These are phyloP conservation scores for Xylaria scruposa DNA, from an alignment of 495 filamentous ascomycete species.

Conservation along the genomic window DNA sequence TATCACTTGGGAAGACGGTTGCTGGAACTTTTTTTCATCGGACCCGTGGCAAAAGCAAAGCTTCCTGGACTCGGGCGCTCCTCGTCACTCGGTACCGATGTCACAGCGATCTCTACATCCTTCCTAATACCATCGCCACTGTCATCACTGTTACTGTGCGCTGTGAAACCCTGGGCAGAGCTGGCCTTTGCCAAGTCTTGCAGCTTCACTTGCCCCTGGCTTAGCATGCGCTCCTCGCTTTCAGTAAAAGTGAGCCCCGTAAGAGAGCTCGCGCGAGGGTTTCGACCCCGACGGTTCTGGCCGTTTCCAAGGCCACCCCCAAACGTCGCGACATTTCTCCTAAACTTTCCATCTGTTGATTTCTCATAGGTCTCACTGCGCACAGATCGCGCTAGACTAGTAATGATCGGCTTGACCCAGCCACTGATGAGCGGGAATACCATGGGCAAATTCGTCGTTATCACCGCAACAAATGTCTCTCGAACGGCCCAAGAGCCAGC, in stretches of 20 bases:
- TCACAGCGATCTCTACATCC: conserved; percentile 24
- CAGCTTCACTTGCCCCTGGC: conserved; percentile 38
- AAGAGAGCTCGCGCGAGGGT: conserved; percentile 32
- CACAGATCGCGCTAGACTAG: neutral
- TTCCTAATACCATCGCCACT: conserved; percentile 21
- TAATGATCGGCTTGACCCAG: conserved; percentile 43
- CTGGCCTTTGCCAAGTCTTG: conserved; percentile 31
- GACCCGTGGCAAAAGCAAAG: conserved; percentile 12
- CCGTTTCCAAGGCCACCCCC: neutral
- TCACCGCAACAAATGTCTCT: conserved; percentile 59
- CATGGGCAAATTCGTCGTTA: conserved; percentile 62
- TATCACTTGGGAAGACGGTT: conserved; percentile 1
- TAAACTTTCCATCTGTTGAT: conserved; percentile 4
- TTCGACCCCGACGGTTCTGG: conserved; percentile 2
- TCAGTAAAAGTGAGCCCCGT: conserved; percentile 47
- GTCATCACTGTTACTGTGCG: conserved; percentile 17
- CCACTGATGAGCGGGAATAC: conserved; percentile 56
- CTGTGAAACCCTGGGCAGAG: neutral
- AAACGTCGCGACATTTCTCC: conserved; percentile 8
- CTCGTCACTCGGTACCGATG: conserved; percentile 12
- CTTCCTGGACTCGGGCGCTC: neutral
- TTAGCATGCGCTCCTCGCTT: conserved; percentile 49
- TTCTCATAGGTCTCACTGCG: conserved; percentile 18
- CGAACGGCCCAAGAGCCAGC: conserved; percentile 59
- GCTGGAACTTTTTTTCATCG: conserved; percentile 10